Base-by-base conservation (phyloP, 495 filamentous ascomycete genomes). In the Podospora bellae-mahoneyi region DNA sequence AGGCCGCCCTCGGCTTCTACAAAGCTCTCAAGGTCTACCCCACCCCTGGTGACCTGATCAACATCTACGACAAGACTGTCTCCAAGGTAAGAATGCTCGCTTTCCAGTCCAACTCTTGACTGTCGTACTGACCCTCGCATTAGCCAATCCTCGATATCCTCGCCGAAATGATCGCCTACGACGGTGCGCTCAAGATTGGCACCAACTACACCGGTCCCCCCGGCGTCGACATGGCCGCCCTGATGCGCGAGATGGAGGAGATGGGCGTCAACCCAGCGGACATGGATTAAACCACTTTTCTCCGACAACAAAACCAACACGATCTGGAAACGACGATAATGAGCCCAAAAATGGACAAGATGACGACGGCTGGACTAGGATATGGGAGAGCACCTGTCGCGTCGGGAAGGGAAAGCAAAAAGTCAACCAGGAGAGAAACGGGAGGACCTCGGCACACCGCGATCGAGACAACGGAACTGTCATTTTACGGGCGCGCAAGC, bases 1-100 rank as follows among this genome's bases (percentile, higher is more conserved):
- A 97, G 60, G 92, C 96, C 60, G 94, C 96, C 28, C 84, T 98
- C 64, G 90, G 90, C 79, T 98, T 99, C 82, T 99, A 97, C 87
- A 94, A 91, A 85, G 95, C 95, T 54, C 85, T 99, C 73, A 99
- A 98, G 85, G 95, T 99, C 48, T 99, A 99, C 80, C 95, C 95
- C 9, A 89, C 92, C 70, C 95, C 95, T 7, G 86, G 88, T 74
- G 95, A 97, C 74, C 84, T 99, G 66, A 97, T 99, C 77, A 85
- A 83, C 66, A 97, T 99, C 77, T 99, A 97, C 81, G 96, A 98
- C 80, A 97, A 97, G 86, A 97, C 94, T 58, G 94, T 97, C 26
- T 87, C 92, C 60, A 97, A 96, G 88, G 87, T 90, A 82, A 69
- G 76, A 48, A 2, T 48, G 39, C 9, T 48, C 5, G 39, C 15